Evolutionary conservation across 495 filamentous ascomycete genomes (phyloP), one percentile per base, ranked within the genome.

Genomic region (Ramalina intermedia): DNA sequence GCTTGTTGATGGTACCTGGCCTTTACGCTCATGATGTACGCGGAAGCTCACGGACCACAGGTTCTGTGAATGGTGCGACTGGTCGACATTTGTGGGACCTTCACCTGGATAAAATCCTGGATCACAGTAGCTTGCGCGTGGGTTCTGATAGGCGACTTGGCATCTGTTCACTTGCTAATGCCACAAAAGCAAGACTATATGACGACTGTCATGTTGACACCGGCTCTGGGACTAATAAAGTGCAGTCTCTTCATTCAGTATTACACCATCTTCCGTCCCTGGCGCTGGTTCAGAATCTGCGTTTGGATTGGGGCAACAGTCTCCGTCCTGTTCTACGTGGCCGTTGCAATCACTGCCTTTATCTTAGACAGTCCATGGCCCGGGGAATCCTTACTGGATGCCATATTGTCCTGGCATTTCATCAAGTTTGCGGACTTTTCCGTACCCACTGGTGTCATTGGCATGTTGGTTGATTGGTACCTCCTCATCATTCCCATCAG

Each of bases 191-290:
- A 52, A 50, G 29, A 12, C 48, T 54, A 54, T 33, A 44, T 51
- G 13, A 51, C 48, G 26, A 51, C 46, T n/a, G 29, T 41, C 35
- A 53, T 42, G 46, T 36, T 21, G 2, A 24, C 37, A 14, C 51
- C 53, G n/a, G 53, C 43, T 17, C 37, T 55, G 27, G 53, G 53
- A 11, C 38, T 55, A n/a, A 55, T 54, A 26, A 55, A 55, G 8
- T 48, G 23, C 12, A 55, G 52, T 37, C 53, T 55, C 27, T 29
- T 29, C 27, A 29, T 29, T 9, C 27, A 55, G 40, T 55, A 52
- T 36, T 55, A 55, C 35, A 14, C 36, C 3, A 20, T 55, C 7
- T 55, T 55, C 50, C 41, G 41, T 23, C 41, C 50, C 21, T 39
- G 52, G 29, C 21, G 52, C 16, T 55, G 43, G 41, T 21, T 53